These are phyloP conservation scores for Gracilaria gracilis DNA, from an alignment of 23 red algal species.

Conservation along the genomic window DNA sequence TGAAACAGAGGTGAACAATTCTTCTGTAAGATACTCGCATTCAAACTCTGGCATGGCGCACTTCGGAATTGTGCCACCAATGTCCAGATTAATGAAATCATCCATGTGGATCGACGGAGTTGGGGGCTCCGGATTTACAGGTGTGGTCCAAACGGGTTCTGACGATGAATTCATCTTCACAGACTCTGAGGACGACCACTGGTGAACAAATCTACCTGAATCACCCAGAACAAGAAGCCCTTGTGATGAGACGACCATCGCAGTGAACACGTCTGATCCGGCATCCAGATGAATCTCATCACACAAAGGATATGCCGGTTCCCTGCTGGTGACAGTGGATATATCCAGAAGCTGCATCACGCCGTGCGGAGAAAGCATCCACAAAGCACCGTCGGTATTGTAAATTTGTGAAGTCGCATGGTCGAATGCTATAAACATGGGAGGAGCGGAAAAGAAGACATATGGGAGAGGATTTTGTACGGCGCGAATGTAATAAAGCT, in stretches of 20 bases:
- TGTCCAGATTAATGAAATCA: slow-evolving; percentile 24
- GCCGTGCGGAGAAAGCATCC: slow-evolving; percentile 56
- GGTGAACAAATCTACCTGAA: slow-evolving; percentile 76
- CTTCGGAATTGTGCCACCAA: slow-evolving; percentile 72
- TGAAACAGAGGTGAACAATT: slow-evolving; percentile 28
- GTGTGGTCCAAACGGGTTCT: slow-evolving; percentile 62
- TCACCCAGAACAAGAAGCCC: slow-evolving; percentile 61
- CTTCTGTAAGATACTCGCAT: slow-evolving; percentile 52
- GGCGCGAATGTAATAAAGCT: slow-evolving; percentile 66
- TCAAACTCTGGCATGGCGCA: slow-evolving; percentile 52
- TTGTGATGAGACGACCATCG: slow-evolving; percentile 45
- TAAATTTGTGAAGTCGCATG: slow-evolving; percentile 15
- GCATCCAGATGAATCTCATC: slow-evolving; percentile 74
- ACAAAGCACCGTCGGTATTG: slow-evolving; percentile 55
- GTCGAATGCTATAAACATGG: slow-evolving; percentile 61
- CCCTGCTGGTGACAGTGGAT: slow-evolving; percentile 32
- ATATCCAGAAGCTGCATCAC: slow-evolving; percentile 68
- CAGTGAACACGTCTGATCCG: slow-evolving; percentile 55
- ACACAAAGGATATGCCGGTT: slow-evolving; percentile 47
- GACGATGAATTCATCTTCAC: slow-evolving; percentile 50
- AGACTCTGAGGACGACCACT: slow-evolving; percentile 66
- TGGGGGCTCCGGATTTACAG: slow-evolving; percentile 52
- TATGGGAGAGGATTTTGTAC: slow-evolving; percentile 50
- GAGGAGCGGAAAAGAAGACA: slow-evolving; percentile 52
- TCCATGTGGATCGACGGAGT: slow-evolving; percentile 53